Evolutionary conservation across 352 stramenopile species (phyloP).

Genomic region (Blastocystis sp.): DNA sequence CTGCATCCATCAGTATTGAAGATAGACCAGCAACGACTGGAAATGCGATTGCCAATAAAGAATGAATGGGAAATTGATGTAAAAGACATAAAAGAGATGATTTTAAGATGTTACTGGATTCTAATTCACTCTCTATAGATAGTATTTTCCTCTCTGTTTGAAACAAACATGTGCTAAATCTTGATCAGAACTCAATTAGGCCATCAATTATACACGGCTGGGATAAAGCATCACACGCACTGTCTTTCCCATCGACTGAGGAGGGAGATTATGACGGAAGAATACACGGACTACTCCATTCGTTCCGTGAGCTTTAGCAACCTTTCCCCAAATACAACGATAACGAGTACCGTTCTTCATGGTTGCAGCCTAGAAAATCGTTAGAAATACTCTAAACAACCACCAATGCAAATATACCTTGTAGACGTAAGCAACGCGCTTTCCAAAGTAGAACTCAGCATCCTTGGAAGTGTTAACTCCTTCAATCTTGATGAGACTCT

Average conservation of each 20-base stretch:
- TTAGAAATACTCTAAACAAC: not conserved
- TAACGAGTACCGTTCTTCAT: constrained; percentile 84
- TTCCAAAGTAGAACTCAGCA: constrained; percentile 98
- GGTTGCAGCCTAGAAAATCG: constrained; percentile 74
- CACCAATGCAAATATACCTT: constrained; percentile 76
- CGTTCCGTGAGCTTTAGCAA: constrained; percentile 91
- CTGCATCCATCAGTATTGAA: not conserved
- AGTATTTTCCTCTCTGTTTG: not conserved
- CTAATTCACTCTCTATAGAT: constrained; percentile 46
- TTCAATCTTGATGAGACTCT: constrained; percentile 97
- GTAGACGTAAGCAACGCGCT: constrained; percentile 98
- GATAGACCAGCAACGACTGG: not conserved
- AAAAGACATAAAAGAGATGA: constrained; percentile 13
- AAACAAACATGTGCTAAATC: constrained; percentile 65
- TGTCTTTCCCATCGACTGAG: constrained; percentile 89
- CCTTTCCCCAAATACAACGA: constrained; percentile 97
- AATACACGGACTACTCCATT: constrained; percentile 95
- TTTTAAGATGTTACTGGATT: constrained; percentile 40
- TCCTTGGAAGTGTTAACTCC: constrained; percentile 95
- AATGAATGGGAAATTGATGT: not conserved
- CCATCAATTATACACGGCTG: constrained; percentile 86
- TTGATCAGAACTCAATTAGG: constrained; percentile 69
- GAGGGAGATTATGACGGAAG: constrained; percentile 95
- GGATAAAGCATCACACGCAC: constrained; percentile 99
- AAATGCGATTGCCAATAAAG: not conserved